Conservation (phyloP, 78 protist species). For the Planoprotostelium fungivorum region DNA sequence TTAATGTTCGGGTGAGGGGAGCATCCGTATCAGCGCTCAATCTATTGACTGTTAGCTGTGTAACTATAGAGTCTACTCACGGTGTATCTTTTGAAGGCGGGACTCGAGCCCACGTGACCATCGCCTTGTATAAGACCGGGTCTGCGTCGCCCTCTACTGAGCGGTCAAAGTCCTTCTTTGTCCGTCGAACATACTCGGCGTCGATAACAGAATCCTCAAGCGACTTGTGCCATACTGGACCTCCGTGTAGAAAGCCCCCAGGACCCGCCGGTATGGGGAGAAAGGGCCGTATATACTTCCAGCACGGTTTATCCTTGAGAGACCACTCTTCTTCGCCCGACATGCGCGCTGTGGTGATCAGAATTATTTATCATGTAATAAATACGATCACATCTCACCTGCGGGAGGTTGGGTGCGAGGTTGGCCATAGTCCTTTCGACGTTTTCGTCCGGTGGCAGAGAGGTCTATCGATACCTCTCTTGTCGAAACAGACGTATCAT, state of each 20-base stretch:
- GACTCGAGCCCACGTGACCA: conserved; percentile 2
- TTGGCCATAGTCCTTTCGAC: conserved; percentile 1
- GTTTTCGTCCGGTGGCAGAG: conserved; percentile 2
- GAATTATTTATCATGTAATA: not conserved
- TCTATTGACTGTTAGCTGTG: conserved; percentile 1
- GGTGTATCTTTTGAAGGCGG: conserved; percentile 1
- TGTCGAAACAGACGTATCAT: conserved; percentile 1
- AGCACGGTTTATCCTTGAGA: conserved; percentile 1
- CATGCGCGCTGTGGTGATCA: conserved; percentile 2
- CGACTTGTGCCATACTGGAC: conserved; percentile 2
- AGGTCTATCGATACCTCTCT: conserved; percentile 1
- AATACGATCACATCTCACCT: conserved; percentile 1
- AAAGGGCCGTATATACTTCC: conserved; percentile 1
- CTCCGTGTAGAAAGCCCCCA: conserved; percentile 2
- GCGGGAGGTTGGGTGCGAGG: conserved; percentile 3
- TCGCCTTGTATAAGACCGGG: conserved; percentile 2
- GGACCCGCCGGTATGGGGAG: conserved; percentile 3
- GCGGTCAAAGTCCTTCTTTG: conserved; percentile 1
- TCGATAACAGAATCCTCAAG: conserved; percentile 1
- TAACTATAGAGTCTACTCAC: conserved; percentile 1
- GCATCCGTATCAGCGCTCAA: conserved; percentile 2
- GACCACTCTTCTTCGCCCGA: conserved; percentile 2
- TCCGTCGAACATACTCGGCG: conserved; percentile 2
- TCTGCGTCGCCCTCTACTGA: conserved; percentile 2
- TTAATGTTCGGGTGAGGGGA: not conserved